Base-by-base conservation (phyloP, 1,284 basidiomycete species). In the Kalmanozyma brasiliensis region DNA sequence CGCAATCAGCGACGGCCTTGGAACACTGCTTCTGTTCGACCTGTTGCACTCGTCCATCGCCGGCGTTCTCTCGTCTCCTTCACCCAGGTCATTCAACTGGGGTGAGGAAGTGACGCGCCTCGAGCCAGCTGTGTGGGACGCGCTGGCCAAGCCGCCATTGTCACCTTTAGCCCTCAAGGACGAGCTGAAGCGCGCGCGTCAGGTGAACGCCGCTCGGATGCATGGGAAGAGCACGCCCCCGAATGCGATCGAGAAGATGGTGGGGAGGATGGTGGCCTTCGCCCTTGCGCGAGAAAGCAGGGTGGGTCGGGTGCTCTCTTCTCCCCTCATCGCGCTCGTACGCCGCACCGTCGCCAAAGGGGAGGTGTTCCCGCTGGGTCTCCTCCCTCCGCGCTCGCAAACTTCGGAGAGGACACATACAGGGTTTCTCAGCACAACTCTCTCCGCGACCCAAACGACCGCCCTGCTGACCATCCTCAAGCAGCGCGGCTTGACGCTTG, bases 361-460 rank as follows among this genome's bases (percentile, higher is more conserved):
- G 3, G 49, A 57, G 1, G 59, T 59, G 61, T n/a, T 70, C 11
- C 67, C 67, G 2, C 44, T 70, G 13, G 67, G 67, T 1, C 38
- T 70, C 4, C 57, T 70, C 1, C 67, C 67, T 1, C n/a, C n/a
- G n/a, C n/a, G n/a, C n/a, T n/a, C n/a, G n/a, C n/a, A n/a, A n/a
- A n/a, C n/a, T n/a, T n/a, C n/a, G n/a, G n/a, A n/a, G n/a, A n/a
- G n/a, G n/a, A n/a, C n/a, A n/a, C n/a, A n/a, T n/a, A n/a, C n/a
- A n/a, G n/a, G n/a, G n/a, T n/a, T n/a, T n/a, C n/a, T 70, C 14
- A 14, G 17, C 5, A 34, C 45, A 0, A 51, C 24, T 2, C 38
- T 70, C 1, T 23, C 20, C 7, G 23, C 41, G 4, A 19, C 17
- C 0, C 45, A 61, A 19, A 61, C 62, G 0, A 42, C 17, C 8